These are phyloP conservation scores for Rhizopogon vesiculosus DNA, from an alignment of 768 basidiomycete species.

Conservation along the genomic window DNA sequence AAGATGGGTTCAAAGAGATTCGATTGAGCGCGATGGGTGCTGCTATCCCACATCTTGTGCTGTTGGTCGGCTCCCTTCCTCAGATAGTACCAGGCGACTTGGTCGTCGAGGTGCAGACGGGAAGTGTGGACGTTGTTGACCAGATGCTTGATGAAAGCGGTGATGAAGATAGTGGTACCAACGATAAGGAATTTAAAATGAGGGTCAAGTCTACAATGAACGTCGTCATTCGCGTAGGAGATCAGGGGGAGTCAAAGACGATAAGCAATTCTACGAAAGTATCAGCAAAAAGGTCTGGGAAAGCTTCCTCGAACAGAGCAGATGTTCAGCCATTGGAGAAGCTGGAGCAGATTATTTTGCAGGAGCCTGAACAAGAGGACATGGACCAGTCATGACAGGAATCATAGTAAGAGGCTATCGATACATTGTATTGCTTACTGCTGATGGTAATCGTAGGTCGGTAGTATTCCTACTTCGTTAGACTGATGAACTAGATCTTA, in stretches of 20 bases:
- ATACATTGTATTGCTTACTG: neutral
- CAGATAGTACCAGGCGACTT: constrained; percentile 71
- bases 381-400: constrained; percentile 26
- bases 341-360: constrained; percentile 29
- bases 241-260: constrained; percentile 40
- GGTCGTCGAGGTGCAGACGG: constrained; percentile 56
- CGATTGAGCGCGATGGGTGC: constrained; percentile 84
- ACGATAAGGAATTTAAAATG: constrained; percentile 51
- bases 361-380: constrained; percentile 41
- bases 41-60: constrained; percentile 78
- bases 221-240: constrained; percentile 56
- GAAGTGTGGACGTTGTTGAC: constrained; percentile 70
- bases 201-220: constrained; percentile 69
- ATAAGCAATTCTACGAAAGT: constrained; percentile 3
- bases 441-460: neutral
- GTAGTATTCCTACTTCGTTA: neutral
- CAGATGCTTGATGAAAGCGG: constrained; percentile 75
- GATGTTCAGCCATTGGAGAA: constrained; percentile 3
- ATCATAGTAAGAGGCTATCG: neutral
- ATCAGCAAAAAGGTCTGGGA: constrained; percentile 2
- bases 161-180: constrained; percentile 59
- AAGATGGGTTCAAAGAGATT: constrained; percentile 76
- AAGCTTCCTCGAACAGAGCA: neutral
- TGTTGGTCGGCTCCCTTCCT: constrained; percentile 66
- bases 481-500: neutral